These are phyloP conservation scores for Pezicula neosporulosa DNA, from an alignment of 2,329 filamentous ascomycete genomes.

Conservation along the genomic window DNA sequence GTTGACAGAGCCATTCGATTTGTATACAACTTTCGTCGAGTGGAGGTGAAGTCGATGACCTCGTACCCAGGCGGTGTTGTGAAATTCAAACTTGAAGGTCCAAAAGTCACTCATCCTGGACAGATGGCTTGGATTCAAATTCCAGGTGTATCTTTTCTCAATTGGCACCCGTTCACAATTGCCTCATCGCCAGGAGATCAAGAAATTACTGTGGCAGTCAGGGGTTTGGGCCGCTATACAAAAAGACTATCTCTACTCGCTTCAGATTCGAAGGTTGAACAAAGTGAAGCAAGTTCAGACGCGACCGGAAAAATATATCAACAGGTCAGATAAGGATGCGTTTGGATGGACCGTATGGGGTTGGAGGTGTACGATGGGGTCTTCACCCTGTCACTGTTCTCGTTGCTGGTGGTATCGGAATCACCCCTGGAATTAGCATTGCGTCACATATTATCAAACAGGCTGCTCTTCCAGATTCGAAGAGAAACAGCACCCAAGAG, in stretches of 20 bases:
- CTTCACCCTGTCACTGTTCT: conserved; percentile 14
- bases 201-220: conserved; percentile 12
- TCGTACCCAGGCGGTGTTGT: conserved; percentile 16
- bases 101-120: conserved; percentile 9
- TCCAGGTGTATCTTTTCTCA: conserved; percentile 15
- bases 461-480: neutral
- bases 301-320: neutral
- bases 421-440: conserved; percentile 22
- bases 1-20: conserved; percentile 20
- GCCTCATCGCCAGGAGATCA: conserved; percentile 11
- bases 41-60: conserved; percentile 8
- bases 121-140: conserved; percentile 24
- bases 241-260: conserved; percentile 4
- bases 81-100: conserved; percentile 18
- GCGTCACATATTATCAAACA: conserved; percentile 14
- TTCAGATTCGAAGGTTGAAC: neutral
- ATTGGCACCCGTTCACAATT: conserved; percentile 26
- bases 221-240: conserved; percentile 15
- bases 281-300: neutral
- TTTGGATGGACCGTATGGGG: conserved; percentile 20
- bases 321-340: neutral
- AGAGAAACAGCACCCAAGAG: neutral
- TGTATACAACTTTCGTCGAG: conserved; percentile 13
- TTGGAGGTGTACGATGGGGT: conserved; percentile 14
- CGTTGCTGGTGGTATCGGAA: conserved; percentile 22